Evolutionary conservation across 2,329 filamentous ascomycete species (phyloP), one percentile per base, ranked within the genome.

Genomic region (Neofusicoccum umdonicola): DNA sequence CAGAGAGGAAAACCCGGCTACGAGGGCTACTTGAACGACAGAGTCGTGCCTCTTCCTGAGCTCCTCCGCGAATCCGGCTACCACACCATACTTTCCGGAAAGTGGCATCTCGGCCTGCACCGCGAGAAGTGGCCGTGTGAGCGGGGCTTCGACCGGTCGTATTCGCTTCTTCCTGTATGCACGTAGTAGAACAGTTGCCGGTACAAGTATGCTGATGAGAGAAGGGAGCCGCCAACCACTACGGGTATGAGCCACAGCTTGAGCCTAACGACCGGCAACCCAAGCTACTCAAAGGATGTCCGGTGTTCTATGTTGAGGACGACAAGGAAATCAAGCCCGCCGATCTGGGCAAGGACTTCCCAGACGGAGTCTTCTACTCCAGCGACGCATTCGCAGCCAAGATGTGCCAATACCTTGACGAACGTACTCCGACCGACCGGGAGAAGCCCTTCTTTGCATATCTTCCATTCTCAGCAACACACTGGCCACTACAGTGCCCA

Each of bases 21-120:
- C 65, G 86, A 88, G 71, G 86, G 86, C 0, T 88, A 88, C 67
- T 77, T 88, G 37, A 88, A 88, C 64, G 81, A 85, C 66, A 77
- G 80, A 1, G 86, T 88, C 1, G 86, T 79, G 1, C 81, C 86
- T 5, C 74, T 88, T 11, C 84, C 85, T 0, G 85, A 88, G 71
- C 69, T 88, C 1, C 77, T 88, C 15, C 81, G 78, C 7, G 86
- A 87, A 15, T 65, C 54, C 3, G 64, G 68, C 2, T 68, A 69
- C 39, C 27, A 58, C 3, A 69, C 67, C 7, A 41, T 67, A n/a
- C 66, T 69, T 62, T 68, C 65, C 19, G 67, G 67, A 1, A 69
- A 69, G 44, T 69, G 67, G 62, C 67, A 68, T 54, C 65, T 67
- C 13, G 67, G 66, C 7, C 63, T 67, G n/a, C 51, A 39, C 15